Evolutionary conservation across 148 eudicot genomes (phyloP).

Genomic region (Vaccinium corymbosum): DNA sequence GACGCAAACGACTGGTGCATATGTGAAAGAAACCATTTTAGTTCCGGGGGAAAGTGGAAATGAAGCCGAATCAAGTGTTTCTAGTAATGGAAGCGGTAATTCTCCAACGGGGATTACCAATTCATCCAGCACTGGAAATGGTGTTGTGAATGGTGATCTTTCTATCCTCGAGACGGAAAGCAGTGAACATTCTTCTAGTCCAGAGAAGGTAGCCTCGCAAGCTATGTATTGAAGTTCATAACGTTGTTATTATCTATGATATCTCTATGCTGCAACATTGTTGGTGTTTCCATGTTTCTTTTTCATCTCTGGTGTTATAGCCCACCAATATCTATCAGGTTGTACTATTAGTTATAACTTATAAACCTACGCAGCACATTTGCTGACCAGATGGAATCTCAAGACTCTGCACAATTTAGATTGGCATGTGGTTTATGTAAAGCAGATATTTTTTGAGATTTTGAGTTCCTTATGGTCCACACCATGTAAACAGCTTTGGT

Average conservation of each 20-base stretch:
- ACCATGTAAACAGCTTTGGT: background rate
- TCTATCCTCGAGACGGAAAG: slow-evolving; percentile 25
- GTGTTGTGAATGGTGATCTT: slow-evolving; percentile 39
- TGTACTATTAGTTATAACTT: background rate
- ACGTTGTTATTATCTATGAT: too few species aligned
- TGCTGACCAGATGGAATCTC: background rate
- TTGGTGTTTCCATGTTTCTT: background rate
- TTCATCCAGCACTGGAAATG: slow-evolving; percentile 18
- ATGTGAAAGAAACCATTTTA: slow-evolving; percentile 27
- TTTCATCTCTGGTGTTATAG: background rate
- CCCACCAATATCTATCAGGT: background rate
- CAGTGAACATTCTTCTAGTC: slow-evolving; percentile 23
- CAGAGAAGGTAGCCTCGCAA: slow-evolving; percentile 30
- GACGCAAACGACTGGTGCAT: slow-evolving; percentile 23
- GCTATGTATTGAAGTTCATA: background rate
- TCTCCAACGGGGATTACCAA: slow-evolving; percentile 16
- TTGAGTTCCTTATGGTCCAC: background rate
- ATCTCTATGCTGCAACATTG: background rate
- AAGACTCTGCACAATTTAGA: background rate
- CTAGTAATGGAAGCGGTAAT: slow-evolving; percentile 22
- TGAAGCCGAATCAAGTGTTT: slow-evolving; percentile 21
- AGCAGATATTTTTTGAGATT: too few species aligned
- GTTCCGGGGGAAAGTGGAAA: slow-evolving; percentile 31
- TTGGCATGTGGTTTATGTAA: background rate
- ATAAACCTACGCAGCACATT: background rate